Conservation (phyloP, 2,329 filamentous ascomycete species). For the Huntiella decipiens region DNA sequence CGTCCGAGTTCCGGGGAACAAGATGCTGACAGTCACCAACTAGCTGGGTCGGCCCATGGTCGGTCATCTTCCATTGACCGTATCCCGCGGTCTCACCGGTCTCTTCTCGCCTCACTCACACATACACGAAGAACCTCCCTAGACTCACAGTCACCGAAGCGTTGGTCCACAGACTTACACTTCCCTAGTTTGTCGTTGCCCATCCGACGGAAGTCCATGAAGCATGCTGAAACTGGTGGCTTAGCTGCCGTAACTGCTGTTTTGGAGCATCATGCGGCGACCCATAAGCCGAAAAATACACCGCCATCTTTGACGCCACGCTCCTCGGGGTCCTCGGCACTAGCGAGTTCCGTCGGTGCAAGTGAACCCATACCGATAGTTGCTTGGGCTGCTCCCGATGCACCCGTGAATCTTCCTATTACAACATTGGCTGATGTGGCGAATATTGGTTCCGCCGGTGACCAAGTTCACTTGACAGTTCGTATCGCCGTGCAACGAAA, state of each 20-base stretch:
- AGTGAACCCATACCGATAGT: too few relatives aligned
- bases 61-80: neutral
- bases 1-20: neutral
- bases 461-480: slow-evolving; percentile 13
- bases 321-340: too few relatives aligned
- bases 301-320: too few relatives aligned
- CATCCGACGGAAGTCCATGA: too few relatives aligned
- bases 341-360: too few relatives aligned
- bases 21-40: too few relatives aligned
- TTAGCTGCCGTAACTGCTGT: too few relatives aligned
- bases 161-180: slow-evolving; percentile 7
- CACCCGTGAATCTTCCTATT: neutral
- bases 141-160: neutral
- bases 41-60: neutral
- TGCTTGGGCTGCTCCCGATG: neutral
- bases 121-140: neutral
- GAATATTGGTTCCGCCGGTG: neutral
- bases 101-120: neutral
- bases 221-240: too few relatives aligned
- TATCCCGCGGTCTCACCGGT: slow-evolving; percentile 6
- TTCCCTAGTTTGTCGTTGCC: neutral
- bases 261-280: too few relatives aligned
- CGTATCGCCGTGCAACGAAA: slow-evolving; percentile 58
- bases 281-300: too few relatives aligned
- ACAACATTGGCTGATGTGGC: neutral